phyloP scores from a whole-genome alignment of 352 stramenopile genomes.

The Vaucheria bursata region DNA sequence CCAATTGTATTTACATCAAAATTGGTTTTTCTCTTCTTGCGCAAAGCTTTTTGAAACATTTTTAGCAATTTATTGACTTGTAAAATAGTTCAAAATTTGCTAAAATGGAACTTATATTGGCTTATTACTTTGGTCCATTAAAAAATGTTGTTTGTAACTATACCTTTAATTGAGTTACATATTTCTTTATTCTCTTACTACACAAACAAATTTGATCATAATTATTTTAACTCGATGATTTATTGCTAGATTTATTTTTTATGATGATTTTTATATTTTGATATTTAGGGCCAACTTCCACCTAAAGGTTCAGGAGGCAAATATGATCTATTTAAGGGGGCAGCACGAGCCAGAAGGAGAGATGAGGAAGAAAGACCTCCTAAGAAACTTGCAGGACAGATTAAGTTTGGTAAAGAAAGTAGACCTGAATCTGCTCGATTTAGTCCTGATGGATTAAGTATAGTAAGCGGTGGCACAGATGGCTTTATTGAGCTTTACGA shows the following conservation, averaged over 20 bases:
- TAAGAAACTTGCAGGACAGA: constrained; percentile 56
- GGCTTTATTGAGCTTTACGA: constrained; percentile 74
- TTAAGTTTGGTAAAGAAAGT: constrained; percentile 71
- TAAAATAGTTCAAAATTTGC: no score
- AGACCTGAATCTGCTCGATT: constrained; percentile 69
- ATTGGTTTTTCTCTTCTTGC: no score
- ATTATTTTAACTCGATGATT: no score
- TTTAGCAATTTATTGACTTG: no score
- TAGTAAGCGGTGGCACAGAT: constrained; percentile 72
- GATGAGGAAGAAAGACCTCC: constrained; percentile 41
- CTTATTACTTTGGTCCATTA: neutral
- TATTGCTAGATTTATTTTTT: neutral
- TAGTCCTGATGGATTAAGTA: constrained; percentile 66
- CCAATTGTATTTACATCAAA: constrained; percentile 16
- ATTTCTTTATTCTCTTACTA: neutral
- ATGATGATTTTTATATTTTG: neutral
- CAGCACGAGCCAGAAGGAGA: constrained; percentile 9
- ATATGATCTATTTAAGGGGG: constrained; percentile 69
- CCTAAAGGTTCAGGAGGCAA: constrained; percentile 52
- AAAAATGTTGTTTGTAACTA: neutral
- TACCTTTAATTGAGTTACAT: neutral
- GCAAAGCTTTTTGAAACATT: no score
- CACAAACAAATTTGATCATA: no score
- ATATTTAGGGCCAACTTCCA: constrained; percentile 55
- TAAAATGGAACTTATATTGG: neutral